Conservation (phyloP, 768 basidiomycete species). For the Erythrobasidium yunnanense region DNA sequence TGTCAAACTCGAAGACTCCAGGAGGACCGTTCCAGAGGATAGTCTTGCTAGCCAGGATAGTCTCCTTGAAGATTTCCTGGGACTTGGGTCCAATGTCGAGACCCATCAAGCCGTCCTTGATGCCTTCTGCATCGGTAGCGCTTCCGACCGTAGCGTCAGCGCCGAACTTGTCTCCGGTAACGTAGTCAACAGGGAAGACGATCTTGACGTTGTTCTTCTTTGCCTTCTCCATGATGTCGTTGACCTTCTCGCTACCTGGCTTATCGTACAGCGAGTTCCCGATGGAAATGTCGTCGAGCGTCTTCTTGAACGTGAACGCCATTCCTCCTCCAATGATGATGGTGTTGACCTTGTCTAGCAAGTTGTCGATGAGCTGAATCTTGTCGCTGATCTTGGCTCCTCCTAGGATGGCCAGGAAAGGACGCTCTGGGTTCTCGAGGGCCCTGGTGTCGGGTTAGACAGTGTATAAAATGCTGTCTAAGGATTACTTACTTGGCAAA, state of each 20-base stretch:
- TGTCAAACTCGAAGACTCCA: slow-evolving; percentile 93
- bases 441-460: slow-evolving; percentile 44
- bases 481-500: slow-evolving; percentile 59
- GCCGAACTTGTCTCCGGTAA: slow-evolving; percentile 89
- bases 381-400: slow-evolving; percentile 99
- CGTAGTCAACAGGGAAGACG: slow-evolving; percentile 87
- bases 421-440: slow-evolving; percentile 81
- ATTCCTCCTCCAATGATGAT: slow-evolving; percentile 96
- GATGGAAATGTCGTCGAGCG: slow-evolving; percentile 74
- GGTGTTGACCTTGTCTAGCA: slow-evolving; percentile 96
- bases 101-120: slow-evolving; percentile 88
- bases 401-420: slow-evolving; percentile 95
- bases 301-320: slow-evolving; percentile 99
- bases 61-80: slow-evolving; percentile 61
- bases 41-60: slow-evolving; percentile 80
- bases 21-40: slow-evolving; percentile 92
- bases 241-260: slow-evolving; percentile 76
- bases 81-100: slow-evolving; percentile 83
- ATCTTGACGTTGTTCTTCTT: slow-evolving; percentile 81
- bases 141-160: slow-evolving; percentile 74
- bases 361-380: slow-evolving; percentile 95
- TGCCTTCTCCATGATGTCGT: slow-evolving; percentile 74
- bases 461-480: not conserved
- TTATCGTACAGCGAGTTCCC: slow-evolving; percentile 88
- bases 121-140: slow-evolving; percentile 73